phyloP scores from a whole-genome alignment of 2,329 filamentous ascomycete genomes.

The Colletotrichum salicis region DNA sequence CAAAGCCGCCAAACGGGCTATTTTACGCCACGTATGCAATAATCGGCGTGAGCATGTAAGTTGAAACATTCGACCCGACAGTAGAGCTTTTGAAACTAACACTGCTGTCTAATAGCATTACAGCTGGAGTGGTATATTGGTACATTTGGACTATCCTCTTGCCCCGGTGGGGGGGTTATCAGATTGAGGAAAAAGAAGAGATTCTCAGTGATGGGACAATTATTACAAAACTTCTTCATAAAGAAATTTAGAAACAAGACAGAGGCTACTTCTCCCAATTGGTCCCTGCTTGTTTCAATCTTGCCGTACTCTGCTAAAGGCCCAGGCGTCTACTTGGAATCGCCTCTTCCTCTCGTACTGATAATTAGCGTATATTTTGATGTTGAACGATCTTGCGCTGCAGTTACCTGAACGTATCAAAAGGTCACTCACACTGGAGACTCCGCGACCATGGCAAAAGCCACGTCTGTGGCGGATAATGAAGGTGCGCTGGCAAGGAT shows the following conservation, averaged over 20 bases:
- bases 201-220: slow-evolving; percentile 74
- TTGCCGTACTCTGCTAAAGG: too few relatives aligned
- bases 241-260: too few relatives aligned
- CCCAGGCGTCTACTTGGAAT: too few relatives aligned
- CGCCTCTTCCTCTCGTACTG: too few relatives aligned
- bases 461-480: too few relatives aligned
- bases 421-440: too few relatives aligned
- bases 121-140: slow-evolving; percentile 74
- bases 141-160: slow-evolving; percentile 71
- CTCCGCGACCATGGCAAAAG: too few relatives aligned
- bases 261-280: too few relatives aligned
- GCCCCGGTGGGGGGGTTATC: slow-evolving; percentile 69
- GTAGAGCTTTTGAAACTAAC: background rate
- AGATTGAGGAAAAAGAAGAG: slow-evolving; percentile 69
- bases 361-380: too few relatives aligned
- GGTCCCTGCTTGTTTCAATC: too few relatives aligned
- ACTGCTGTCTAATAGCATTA: slow-evolving; percentile 55
- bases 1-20: slow-evolving; percentile 55
- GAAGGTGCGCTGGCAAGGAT: background rate
- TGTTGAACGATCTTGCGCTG: too few relatives aligned
- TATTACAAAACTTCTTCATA: slow-evolving; percentile 66
- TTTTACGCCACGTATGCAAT: slow-evolving; percentile 66
- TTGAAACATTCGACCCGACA: slow-evolving; percentile 29
- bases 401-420: too few relatives aligned
- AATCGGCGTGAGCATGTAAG: slow-evolving; percentile 64